Base-by-base conservation (phyloP, 1,284 basidiomycete genomes). In the Moesziomyces sp. region DNA sequence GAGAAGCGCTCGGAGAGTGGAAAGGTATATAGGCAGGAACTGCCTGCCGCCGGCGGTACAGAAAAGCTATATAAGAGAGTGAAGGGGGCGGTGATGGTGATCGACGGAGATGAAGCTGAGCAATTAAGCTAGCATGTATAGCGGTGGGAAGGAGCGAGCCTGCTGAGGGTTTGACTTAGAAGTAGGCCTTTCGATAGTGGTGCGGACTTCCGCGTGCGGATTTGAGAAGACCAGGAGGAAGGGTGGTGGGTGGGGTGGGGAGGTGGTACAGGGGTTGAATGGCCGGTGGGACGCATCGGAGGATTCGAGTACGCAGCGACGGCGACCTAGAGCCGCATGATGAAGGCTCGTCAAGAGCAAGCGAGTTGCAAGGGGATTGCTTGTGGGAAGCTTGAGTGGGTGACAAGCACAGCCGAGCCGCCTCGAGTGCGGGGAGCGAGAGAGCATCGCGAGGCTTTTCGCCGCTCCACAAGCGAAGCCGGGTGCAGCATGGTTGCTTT, bases 11-110 rank as follows among this genome's bases (percentile, higher is more conserved):
- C 16, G 18, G 10, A 34, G 30, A 34, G 30, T 13, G 38, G 38
- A 7, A 40, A 9, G 26, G 26, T 26, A 26, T 6, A 7, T 26
- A 19, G 57, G 48, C 58, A 66, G 59, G 23, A 1, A 56, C 30
- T n/a, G 28, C 30, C 26, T n/a, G 52, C 30, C 8, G 35, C 21
- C 7, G 13, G 34, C 9, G 28, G 11, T 45, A 19, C 13, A 14
- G 21, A 3, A 3, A 14, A 26, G 35, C 23, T 9, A 16, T 18
- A 26, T 19, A 43, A 26, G 23, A 38, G 21, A 23, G 28, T 9
- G 45, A 38, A 16, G 42, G 5, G 14, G 14, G 51, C 30, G 30
- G 13, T 34, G 30, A 34, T 34, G 30, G 30, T 34, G 30, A 34
- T 2, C 1, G 10, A 13, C 10, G 30, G 11, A 34, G 30, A 34